Percentiles rank a stretch among this genome's conserved stretches.
phyloP scores from a whole-genome alignment of 1,284 basidiomycete genomes.

The Cronartium quercuum region DNA sequence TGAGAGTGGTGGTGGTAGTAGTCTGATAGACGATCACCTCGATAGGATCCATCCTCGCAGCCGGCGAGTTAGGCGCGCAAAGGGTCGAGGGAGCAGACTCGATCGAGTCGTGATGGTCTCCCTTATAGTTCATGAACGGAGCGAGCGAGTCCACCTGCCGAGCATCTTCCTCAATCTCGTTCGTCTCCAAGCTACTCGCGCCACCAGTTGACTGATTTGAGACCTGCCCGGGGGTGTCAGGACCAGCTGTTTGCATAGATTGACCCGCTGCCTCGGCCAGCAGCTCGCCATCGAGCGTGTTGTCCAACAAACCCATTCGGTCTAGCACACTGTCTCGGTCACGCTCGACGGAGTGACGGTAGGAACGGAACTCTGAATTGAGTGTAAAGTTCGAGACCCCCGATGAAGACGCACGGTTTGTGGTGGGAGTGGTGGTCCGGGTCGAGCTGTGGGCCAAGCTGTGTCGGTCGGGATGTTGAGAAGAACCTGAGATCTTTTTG shows the following conservation, averaged over 20 bases:
- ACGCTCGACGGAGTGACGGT: constrained; percentile 9
- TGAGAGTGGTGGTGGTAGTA: neutral
- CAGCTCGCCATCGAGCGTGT: constrained; percentile 5
- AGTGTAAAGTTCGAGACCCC: constrained; percentile 1
- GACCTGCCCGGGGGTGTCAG: neutral
- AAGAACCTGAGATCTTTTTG: neutral
- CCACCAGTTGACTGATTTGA: neutral
- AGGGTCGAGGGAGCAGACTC: neutral
- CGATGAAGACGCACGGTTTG: neutral
- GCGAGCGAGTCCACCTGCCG: neutral
- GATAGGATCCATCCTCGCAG: neutral
- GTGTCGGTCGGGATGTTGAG: neutral
- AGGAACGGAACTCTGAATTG: constrained; percentile 10
- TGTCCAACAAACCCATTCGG: constrained; percentile 3
- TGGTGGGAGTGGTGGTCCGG: neutral
- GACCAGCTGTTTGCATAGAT: neutral
- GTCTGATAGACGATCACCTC: neutral
- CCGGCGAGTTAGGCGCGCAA: neutral
- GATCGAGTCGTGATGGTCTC: neutral
- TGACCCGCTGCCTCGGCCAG: neutral
- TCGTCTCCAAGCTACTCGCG: neutral
- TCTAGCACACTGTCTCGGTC: constrained; percentile 9
- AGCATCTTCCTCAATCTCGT: neutral
- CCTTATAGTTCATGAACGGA: neutral
- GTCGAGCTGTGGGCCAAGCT: neutral